phyloP scores from a whole-genome alignment of 1,284 basidiomycete genomes.

The Trichosporon sp. region DNA sequence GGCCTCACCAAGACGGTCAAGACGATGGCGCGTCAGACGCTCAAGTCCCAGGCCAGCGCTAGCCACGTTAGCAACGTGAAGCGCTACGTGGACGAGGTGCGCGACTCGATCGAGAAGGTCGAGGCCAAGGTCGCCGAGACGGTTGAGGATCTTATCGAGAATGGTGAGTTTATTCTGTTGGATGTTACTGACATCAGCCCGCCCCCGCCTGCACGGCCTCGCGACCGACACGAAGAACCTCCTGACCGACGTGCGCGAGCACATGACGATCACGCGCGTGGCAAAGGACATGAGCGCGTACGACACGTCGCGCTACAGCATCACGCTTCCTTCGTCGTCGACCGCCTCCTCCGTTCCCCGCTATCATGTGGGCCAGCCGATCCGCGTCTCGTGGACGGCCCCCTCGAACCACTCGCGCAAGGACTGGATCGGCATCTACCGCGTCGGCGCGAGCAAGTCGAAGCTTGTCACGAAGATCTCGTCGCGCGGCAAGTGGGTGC shows the following conservation, averaged over 20 bases:
- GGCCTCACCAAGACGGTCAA: constrained; percentile 97
- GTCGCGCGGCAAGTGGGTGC: constrained; percentile 87
- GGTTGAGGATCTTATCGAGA: constrained; percentile 88
- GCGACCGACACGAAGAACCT: constrained; percentile 89
- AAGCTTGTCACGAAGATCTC: constrained; percentile 81
- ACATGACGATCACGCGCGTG: constrained; percentile 84
- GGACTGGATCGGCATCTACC: constrained; percentile 97
- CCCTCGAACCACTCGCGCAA: constrained; percentile 84
- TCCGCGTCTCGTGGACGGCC: constrained; percentile 82
- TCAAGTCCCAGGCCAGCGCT: constrained; percentile 63
- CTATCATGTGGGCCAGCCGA: constrained; percentile 89
- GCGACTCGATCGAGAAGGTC: constrained; percentile 90
- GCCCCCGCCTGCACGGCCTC: constrained; percentile 71
- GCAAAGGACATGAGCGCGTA: constrained; percentile 76
- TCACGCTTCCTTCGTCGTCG: constrained; percentile 62
- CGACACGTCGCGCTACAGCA: constrained; percentile 75
- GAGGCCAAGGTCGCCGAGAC: constrained; percentile 87
- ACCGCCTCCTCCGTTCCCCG: constrained; percentile 57
- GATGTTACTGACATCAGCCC: constrained; percentile 54
- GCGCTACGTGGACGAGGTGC: constrained; percentile 83
- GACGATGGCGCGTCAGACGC: constrained; percentile 73
- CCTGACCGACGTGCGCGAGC: constrained; percentile 85
- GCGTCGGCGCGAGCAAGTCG: constrained; percentile 81
- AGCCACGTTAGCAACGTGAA: constrained; percentile 65
- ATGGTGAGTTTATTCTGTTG: constrained; percentile 63